These are phyloP conservation scores for Boletus reticulatus DNA, from an alignment of 768 basidiomycete genomes.

Conservation along the genomic window DNA sequence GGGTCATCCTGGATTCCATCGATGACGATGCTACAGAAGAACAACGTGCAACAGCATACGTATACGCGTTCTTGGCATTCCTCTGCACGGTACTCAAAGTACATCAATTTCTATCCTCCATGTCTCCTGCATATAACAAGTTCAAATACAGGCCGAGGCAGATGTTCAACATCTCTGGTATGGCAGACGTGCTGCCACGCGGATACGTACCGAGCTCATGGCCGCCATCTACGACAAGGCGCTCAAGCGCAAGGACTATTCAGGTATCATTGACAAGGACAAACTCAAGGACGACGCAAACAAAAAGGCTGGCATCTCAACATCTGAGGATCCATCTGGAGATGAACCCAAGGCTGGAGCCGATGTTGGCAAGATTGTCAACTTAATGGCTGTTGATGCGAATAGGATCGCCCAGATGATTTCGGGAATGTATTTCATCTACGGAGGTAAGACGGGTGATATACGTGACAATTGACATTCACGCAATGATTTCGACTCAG, in stretches of 20 bases:
- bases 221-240: slow-evolving; percentile 88
- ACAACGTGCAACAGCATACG: slow-evolving; percentile 60
- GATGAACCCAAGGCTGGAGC: slow-evolving; percentile 71
- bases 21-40: slow-evolving; percentile 42
- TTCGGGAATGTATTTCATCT: slow-evolving; percentile 62
- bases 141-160: slow-evolving; percentile 45
- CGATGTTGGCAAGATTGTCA: slow-evolving; percentile 87
- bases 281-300: slow-evolving; percentile 27
- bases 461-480: not conserved
- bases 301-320: slow-evolving; percentile 15
- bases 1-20: slow-evolving; percentile 60
- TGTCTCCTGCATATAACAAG: not conserved
- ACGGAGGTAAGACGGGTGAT: slow-evolving; percentile 46
- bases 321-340: slow-evolving; percentile 27
- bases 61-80: slow-evolving; percentile 79
- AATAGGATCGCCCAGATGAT: slow-evolving; percentile 56
- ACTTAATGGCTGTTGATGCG: slow-evolving; percentile 82
- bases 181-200: slow-evolving; percentile 69
- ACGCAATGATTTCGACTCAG: slow-evolving; percentile 26
- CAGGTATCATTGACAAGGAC: slow-evolving; percentile 64
- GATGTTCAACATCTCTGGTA: slow-evolving; percentile 80
- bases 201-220: slow-evolving; percentile 79
- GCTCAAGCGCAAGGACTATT: slow-evolving; percentile 78
- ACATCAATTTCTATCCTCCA: not conserved
- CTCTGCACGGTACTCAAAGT: slow-evolving; percentile 42